Conservation (phyloP, 2,329 filamentous ascomycete genomes). For the Hysterium pulicare region DNA sequence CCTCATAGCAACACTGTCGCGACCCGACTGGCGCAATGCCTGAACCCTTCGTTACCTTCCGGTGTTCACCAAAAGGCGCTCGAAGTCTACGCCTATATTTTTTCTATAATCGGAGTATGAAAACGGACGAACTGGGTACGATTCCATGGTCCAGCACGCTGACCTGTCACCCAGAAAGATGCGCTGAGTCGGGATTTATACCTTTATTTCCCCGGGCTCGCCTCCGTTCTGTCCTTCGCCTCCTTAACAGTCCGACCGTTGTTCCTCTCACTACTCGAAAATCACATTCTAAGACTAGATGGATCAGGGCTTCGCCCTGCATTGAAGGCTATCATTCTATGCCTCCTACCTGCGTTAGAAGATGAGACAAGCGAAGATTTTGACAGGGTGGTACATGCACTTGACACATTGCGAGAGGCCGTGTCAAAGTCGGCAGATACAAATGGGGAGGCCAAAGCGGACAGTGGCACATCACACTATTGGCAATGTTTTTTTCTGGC, state of each 20-base stretch:
- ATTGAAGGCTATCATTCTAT: constrained; percentile 83
- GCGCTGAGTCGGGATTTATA: constrained; percentile 77
- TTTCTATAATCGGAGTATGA: constrained; percentile 72
- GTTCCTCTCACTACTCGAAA: constrained; percentile 81
- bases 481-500: constrained; percentile 98
- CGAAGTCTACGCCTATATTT: constrained; percentile 89
- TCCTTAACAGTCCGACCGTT: constrained; percentile 85
- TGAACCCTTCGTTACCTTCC: constrained; percentile 88
- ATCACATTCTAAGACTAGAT: constrained; percentile 70
- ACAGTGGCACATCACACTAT: constrained; percentile 75
- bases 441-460: constrained; percentile 33
- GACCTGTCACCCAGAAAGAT: constrained; percentile 51
- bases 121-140: constrained; percentile 1
- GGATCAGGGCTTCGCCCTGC: constrained; percentile 73
- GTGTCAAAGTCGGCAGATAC: constrained; percentile 55
- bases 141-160: constrained; percentile 15
- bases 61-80: constrained; percentile 97
- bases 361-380: constrained; percentile 98
- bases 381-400: constrained; percentile 74
- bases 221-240: constrained; percentile 87
- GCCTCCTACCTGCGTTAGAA: constrained; percentile 86
- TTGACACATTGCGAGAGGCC: constrained; percentile 72
- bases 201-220: constrained; percentile 85
- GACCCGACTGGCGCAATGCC: constrained; percentile 88
- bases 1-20: constrained; percentile 81